These are phyloP conservation scores for Ajuga chamaepitys DNA, from an alignment of 257 asterid genomes.

Conservation along the genomic window DNA sequence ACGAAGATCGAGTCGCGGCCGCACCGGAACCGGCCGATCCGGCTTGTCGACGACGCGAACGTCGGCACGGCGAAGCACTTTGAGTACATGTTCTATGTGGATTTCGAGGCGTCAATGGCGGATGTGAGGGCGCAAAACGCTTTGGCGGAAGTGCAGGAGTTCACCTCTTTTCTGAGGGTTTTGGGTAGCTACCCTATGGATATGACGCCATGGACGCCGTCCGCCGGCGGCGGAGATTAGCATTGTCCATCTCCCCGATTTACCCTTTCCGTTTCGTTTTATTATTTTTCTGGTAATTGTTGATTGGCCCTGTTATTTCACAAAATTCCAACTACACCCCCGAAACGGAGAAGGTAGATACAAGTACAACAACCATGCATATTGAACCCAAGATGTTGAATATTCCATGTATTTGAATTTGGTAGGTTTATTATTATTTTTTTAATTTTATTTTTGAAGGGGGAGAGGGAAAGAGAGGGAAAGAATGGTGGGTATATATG, in stretches of 20 bases:
- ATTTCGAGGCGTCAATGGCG: conserved; percentile 98
- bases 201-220: conserved; percentile 94
- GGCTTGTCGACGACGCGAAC: conserved; percentile 79
- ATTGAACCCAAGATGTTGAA: neutral
- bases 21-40: conserved; percentile 70
- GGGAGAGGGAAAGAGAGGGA: neutral
- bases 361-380: conserved; percentile 22
- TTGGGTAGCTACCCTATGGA: conserved; percentile 98
- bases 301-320: conserved; percentile 5
- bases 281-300: neutral
- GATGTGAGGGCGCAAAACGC: conserved; percentile 95
- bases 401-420: neutral
- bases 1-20: conserved; percentile 95
- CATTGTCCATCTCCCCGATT: neutral
- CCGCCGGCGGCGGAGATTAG: conserved; percentile 30
- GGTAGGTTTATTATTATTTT: conserved; percentile 12
- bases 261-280: neutral
- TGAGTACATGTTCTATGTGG: conserved; percentile 92
- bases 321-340: conserved; percentile 11
- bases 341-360: neutral
- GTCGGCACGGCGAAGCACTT: conserved; percentile 95
- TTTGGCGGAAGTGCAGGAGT: conserved; percentile 89
- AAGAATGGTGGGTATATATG: conserved; percentile 18
- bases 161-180: conserved; percentile 83
- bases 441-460: neutral